Evolutionary conservation across 192 early-diverging fungal genomes (phyloP), one percentile per base, ranked within the genome.

Genomic region (Coemansia sp.): DNA sequence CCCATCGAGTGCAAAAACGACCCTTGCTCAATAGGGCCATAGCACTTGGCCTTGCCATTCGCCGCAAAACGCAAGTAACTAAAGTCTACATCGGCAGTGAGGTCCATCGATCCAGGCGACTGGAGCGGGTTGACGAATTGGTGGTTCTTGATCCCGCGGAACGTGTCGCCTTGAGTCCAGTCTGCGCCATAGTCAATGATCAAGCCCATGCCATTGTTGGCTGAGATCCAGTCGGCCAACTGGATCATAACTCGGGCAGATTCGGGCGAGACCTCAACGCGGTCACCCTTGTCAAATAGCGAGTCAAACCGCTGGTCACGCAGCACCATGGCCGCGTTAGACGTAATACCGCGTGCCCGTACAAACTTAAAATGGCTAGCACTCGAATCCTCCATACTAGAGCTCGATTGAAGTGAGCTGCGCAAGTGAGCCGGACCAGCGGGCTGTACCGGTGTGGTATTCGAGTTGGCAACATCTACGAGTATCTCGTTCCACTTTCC

Each of bases 31-130:
- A 95, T 73, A 12, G 94, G 93, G 0, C 94, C 95, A 80, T 88
- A 82, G 51, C 86, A 84, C 31, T 76, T 61, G 10, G 87, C 88
- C 77, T 72, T 69, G 44, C 53, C 62, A 3, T 72, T 75, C 27
- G 84, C 78, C 0, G 89, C 89, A n/a, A 83, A 75, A 48, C 88
- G 88, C 44, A 95, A 68, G 60, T 88, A 86, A 25, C 84, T 68
- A 78, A 98, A 99, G 67, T 98, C 94, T 1, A 99, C 96, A 80
- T 99, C 92, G 0, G 89, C 91, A 48, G 91, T 96, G 25, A 99
- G 79, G 86, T 99, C 97, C 36, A 89, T 86, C 2, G 87, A 86
- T 5, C 97, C 96, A 7, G 96, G 96, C 10, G 77, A 66, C 34
- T 85, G 89, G n/a, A 99, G 85, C 2, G 90, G 85, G 73, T 92